Evolutionary conservation across 495 filamentous ascomycete species (phyloP).

Genomic region (Annulohypoxylon moriforme): DNA sequence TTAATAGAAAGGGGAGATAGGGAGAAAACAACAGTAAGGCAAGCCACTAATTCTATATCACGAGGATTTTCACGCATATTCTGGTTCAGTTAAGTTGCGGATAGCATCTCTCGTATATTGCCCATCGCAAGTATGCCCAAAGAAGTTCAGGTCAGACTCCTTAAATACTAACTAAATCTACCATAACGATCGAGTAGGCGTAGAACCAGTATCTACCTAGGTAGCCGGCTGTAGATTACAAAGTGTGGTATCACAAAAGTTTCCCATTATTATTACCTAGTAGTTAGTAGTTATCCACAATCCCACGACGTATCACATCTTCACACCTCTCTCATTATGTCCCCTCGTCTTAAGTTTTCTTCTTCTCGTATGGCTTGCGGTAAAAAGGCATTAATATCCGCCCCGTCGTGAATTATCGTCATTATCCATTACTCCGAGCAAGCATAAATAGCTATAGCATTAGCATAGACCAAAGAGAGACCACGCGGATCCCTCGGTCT

Average conservation of each 20-base stretch:
- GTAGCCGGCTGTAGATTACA: slow-evolving; percentile 15
- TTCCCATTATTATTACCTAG: not conserved
- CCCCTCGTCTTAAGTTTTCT: not conserved
- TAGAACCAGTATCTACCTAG: not conserved
- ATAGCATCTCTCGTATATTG: slow-evolving; percentile 1
- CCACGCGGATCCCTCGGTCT: not conserved
- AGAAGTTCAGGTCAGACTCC: not conserved
- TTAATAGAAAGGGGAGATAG: no score
- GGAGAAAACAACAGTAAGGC: no score
- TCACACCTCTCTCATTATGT: not conserved
- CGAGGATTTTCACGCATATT: not conserved
- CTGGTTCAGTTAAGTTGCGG: not conserved
- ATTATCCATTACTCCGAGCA: slow-evolving; percentile 7
- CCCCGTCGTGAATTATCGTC: not conserved
- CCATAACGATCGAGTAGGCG: slow-evolving; percentile 25
- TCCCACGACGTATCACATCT: not conserved
- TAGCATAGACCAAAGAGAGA: not conserved
- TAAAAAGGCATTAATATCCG: not conserved
- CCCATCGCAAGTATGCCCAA: not conserved
- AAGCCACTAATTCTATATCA: not conserved
- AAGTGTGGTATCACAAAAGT: not conserved
- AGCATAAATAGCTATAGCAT: not conserved
- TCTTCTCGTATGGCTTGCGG: not conserved
- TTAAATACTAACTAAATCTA: slow-evolving; percentile 11
- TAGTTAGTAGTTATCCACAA: not conserved